Base-by-base conservation (phyloP, 2,329 filamentous ascomycete genomes). In the Bisporella sp. region DNA sequence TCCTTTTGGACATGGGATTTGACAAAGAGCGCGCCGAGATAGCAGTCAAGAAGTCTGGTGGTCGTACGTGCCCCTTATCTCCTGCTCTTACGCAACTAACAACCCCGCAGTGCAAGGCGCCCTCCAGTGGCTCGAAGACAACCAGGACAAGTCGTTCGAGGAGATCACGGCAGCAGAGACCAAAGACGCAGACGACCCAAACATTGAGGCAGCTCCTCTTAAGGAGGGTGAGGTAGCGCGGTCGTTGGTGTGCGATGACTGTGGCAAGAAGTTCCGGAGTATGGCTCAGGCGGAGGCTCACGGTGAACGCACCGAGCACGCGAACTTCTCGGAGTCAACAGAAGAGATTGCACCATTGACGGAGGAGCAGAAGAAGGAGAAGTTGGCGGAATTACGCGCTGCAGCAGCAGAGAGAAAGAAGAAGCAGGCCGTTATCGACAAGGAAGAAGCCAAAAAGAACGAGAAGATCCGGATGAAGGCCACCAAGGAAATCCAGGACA, bases 161-260 rank as follows among this genome's bases (percentile, higher is more conserved):
- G 85, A 95, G 51, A 84, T 97, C 54, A 78, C 72, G 4, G 67
- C 68, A 5, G 59, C 61, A 21, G 75, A 79, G 6, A 75, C 74
- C 2, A 65, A 68, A 29, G 66, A 67, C 1, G 75, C 79, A 6
- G 75, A 74, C 2, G 75, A 74, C 21, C 73, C 73, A 5, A 71
- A 73, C 44, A 74, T 77, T 33, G 74, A 85, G 60, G 78, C 81
- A 8, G 78, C 82, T 5, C 77, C 81, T n/a, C 73, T 91, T 3
- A 76, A 87, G 60, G 79, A 80, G 1, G 88, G 85, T 52, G 81
- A 85, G 62, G 74, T 80, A 50, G 87, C 90, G 50, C 80, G 82
- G 63, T 95, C 89, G 45, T 81, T 97, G 49, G 78, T 95, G 46
- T 99, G 93, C 77, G 93, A 96, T 57, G 92, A 96, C 50, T 99